A percentile compares a stretch with the other conserved stretches of the same genome.
Evolutionary conservation across 495 filamentous ascomycete species (phyloP).

Genomic region (Chaetomium fimeti): DNA sequence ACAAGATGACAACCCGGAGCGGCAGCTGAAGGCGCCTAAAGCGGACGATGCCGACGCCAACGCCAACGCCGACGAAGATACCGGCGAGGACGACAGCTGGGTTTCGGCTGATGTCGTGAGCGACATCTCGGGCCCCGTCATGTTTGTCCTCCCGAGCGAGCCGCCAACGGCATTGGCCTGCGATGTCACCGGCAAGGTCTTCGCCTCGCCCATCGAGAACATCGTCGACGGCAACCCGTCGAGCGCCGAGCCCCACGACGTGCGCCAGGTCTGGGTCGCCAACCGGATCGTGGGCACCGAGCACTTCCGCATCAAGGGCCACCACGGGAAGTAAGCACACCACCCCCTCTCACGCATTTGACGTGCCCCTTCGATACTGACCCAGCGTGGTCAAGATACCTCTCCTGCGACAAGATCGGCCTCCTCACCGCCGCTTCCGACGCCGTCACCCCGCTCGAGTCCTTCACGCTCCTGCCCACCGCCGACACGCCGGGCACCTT

Average conservation of each 20-base stretch:
- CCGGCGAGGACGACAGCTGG: conserved; percentile 79
- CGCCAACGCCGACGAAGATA: conserved; percentile 59
- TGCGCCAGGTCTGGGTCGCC: conserved; percentile 92
- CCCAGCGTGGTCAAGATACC: conserved; percentile 48
- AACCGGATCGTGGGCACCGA: conserved; percentile 81
- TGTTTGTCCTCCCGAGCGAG: conserved; percentile 72
- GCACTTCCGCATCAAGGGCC: conserved; percentile 76
- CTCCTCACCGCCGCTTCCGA: conserved; percentile 71
- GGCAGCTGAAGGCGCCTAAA: conserved; percentile 38
- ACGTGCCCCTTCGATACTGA: background rate
- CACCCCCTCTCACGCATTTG: background rate
- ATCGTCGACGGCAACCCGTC: conserved; percentile 72
- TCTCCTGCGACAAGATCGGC: conserved; percentile 81
- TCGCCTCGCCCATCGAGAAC: conserved; percentile 75
- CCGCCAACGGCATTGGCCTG: conserved; percentile 71
- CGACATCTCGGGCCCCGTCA: conserved; percentile 81
- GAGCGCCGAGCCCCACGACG: conserved; percentile 89
- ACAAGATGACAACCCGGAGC: conserved; percentile 35
- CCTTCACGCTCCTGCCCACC: conserved; percentile 67
- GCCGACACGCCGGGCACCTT: conserved; percentile 64
- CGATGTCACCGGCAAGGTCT: conserved; percentile 82
- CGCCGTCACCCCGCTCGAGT: conserved; percentile 79
- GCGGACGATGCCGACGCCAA: conserved; percentile 54
- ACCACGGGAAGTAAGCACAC: conserved; percentile 70
- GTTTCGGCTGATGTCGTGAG: conserved; percentile 72